Base-by-base conservation (phyloP, 1,284 basidiomycete species). In the Ganoderma lingzhi region DNA sequence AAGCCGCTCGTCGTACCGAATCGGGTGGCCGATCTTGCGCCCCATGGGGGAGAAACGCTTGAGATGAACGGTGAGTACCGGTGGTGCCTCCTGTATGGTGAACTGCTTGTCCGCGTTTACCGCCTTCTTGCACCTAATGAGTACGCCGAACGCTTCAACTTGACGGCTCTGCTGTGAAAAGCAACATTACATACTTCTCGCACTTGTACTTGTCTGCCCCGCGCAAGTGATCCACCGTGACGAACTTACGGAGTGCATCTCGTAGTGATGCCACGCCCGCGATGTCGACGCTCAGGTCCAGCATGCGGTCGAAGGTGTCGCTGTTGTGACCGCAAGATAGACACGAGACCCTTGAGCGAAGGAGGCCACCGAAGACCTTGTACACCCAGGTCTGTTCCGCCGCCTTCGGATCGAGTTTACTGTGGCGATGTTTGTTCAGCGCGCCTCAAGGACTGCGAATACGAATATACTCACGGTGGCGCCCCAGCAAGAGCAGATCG, bases 201-300 rank as follows among this genome's bases (percentile, higher is more conserved):
- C 98, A 99, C 79, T 96, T 95, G 83, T 99, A 99, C 83, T 98
- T 98, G 85, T 99, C 96, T 6, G 92, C 89, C 0, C 97, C 98
- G 69, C 90, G 93, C 65, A 99, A 82, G 74, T 87, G 84, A 77
- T 99, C 98, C 63, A 93, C 85, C 23, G 91, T 91, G 28, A 94
- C 89, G 77, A 98, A 99, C 72, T 90, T 92, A 53, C 88, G 86
- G 72, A 99, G 83, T 12, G 96, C 96, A 23, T 93, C 90, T 76
- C 85, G 88, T 59, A 99, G 77, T 2, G 85, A 87, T 65, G 85
- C 83, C 60, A 86, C 86, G 58, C 87, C 88, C 70, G 88, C 86
- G 67, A 98, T 93, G 80, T 98, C 96, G 68, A 98, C 83, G 78
- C 94, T 96, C 63, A 99, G 86, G 80, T 99, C 97, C 72, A 99